Evolutionary conservation across 192 early-diverging fungal species (phyloP), one percentile per base, ranked within the genome.

Genomic region (Entomortierella parvispora): DNA sequence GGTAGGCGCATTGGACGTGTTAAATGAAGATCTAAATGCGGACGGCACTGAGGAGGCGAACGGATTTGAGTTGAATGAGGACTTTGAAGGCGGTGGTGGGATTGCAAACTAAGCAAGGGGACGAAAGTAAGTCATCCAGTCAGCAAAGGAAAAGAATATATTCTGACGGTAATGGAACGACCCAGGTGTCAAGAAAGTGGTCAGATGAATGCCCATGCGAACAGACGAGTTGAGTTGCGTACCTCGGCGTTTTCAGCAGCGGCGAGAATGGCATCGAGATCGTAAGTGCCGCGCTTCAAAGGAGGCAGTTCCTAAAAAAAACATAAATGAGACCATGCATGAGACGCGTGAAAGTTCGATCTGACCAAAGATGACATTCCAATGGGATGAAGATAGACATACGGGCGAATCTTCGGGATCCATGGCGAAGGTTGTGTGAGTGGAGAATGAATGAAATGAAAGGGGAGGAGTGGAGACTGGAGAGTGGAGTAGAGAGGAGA

Each of bases 351-450:
- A n/a, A n/a, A 11, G 32, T 29, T 20, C 29, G 4, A 3, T 32
- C 37, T n/a, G 29, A 5, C 29, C 7, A 23, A 6, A 22, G 26
- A 11, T 47, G 31, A n/a, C 31, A 31, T 28, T 25, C 37, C 12
- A 23, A 34, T 12, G 10, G 11, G 11, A 25, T 15, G 14, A 12
- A 3, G 25, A 23, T 6, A 4, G 23, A 18, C 55, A 32, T 77
- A 77, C 74, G 45, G 74, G 74, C 14, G 74, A 77, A 43, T 62
- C 59, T 64, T 77, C 74, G 15, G 65, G 74, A 53, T 77, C 74
- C 74, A 77, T 77, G 10, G 23, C 45, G 43, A 31, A 3, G 42
- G n/a, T 23, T 17, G 20, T 17, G 20, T 48, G 45, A 15, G 15
- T 37, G 45, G 23, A 1, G 17, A 42, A 28, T 45, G 46, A 48